These are phyloP conservation scores for Closterium sp. DNA, from an alignment of 139 green algal species.

Conservation along the genomic window DNA sequence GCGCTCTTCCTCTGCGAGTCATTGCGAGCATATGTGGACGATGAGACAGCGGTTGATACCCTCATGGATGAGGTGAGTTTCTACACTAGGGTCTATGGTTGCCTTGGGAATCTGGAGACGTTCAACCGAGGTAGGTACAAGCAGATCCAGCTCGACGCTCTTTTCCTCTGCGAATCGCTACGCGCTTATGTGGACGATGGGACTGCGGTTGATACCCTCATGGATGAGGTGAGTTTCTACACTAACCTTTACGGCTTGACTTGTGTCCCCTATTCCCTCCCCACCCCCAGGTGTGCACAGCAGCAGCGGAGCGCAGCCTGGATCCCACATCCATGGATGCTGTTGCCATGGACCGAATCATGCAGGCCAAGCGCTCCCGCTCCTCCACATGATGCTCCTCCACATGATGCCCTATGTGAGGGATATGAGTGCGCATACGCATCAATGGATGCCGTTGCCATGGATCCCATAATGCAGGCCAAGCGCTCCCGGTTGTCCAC, in stretches of 20 bases:
- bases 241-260: no score
- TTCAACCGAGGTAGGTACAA: constrained; percentile 3
- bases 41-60: constrained; percentile 26
- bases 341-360: neutral
- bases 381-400: neutral
- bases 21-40: constrained; percentile 24
- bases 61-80: constrained; percentile 39
- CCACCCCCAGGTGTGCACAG: neutral
- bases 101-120: neutral
- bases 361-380: neutral
- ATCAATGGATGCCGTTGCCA: no score
- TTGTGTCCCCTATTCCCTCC: neutral
- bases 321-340: neutral
- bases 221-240: constrained; percentile 37
- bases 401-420: neutral
- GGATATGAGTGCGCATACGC: no score
- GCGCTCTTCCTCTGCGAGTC: constrained; percentile 15
- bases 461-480: no score
- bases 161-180: constrained; percentile 12
- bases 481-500: no score
- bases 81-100: neutral
- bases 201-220: constrained; percentile 23
- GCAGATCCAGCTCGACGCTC: constrained; percentile 43
- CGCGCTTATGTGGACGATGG: constrained; percentile 18
- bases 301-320: neutral